phyloP scores from a whole-genome alignment of 495 filamentous ascomycete genomes.

The Clohesyomyces aquaticus region DNA sequence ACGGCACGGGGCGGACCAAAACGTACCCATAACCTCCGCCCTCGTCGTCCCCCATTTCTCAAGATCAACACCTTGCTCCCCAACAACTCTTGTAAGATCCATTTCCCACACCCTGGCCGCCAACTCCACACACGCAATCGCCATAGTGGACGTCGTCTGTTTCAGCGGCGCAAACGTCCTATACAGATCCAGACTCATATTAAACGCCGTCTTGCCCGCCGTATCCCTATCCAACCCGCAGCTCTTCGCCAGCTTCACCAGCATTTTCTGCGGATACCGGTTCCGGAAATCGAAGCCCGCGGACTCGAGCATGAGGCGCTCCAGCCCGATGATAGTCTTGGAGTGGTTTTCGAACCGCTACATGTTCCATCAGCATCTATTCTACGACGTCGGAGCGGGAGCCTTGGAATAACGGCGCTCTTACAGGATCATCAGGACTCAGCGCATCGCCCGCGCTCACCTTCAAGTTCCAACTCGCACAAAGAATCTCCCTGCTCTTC shows the following conservation, averaged over 20 bases:
- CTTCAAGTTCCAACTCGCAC: conserved; percentile 85
- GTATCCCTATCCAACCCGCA: conserved; percentile 57
- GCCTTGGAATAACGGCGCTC: conserved; percentile 14
- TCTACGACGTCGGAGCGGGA: neutral
- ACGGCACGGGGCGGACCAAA: too few relatives aligned
- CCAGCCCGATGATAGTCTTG: conserved; percentile 81
- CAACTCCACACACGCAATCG: conserved; percentile 79
- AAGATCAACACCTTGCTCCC: conserved; percentile 51
- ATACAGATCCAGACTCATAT: conserved; percentile 85
- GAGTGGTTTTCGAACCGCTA: conserved; percentile 78
- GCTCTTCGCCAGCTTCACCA: conserved; percentile 71
- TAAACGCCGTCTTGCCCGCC: conserved; percentile 63
- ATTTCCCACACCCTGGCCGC: conserved; percentile 66
- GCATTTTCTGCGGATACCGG: conserved; percentile 79
- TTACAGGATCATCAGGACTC: conserved; percentile 79
- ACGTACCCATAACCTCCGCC: conserved; percentile 72
- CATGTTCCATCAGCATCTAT: neutral
- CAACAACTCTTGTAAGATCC: conserved; percentile 54
- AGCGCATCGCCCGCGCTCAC: conserved; percentile 70
- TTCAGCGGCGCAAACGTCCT: conserved; percentile 92
- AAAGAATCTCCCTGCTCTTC: conserved; percentile 91
- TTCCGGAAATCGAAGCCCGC: conserved; percentile 93
- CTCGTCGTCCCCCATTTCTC: conserved; percentile 63
- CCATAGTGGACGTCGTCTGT: conserved; percentile 77
- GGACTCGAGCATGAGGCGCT: conserved; percentile 91